Percentiles rank a stretch among this genome's conserved stretches.
These are phyloP conservation scores for Umbilicaria muhlenbergii DNA, from an alignment of 495 filamentous ascomycete genomes.

Conservation along the genomic window DNA sequence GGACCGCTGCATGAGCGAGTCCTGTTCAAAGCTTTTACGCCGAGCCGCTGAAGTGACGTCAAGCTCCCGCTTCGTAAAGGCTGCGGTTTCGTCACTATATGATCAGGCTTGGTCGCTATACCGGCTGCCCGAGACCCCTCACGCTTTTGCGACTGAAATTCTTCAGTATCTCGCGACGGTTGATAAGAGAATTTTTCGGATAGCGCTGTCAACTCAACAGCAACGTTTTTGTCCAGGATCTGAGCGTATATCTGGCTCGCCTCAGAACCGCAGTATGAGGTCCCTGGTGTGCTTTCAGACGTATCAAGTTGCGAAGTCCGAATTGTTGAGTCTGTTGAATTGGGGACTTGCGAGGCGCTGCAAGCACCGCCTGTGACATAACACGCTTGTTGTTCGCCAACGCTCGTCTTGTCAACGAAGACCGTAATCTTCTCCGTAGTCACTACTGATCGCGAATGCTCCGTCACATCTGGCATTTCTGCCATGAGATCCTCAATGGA, in stretches of 20 bases:
- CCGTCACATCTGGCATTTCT: slow-evolving; percentile 27
- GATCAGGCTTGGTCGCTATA: slow-evolving; percentile 7
- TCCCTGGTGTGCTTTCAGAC: background rate
- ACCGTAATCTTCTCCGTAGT: background rate
- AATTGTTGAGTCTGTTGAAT: slow-evolving; percentile 1
- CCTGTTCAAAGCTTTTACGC: slow-evolving; percentile 27
- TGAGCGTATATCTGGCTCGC: slow-evolving; percentile 16
- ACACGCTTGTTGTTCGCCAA: background rate
- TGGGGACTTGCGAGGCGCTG: background rate
- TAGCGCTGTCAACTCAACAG: slow-evolving; percentile 36
- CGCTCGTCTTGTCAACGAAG: background rate
- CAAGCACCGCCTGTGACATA: background rate
- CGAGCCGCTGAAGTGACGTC: slow-evolving; percentile 33
- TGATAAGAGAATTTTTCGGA: slow-evolving; percentile 10
- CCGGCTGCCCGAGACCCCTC: background rate
- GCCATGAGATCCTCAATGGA: slow-evolving; percentile 46
- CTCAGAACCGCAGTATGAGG: background rate
- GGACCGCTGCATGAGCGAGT: slow-evolving; percentile 18
- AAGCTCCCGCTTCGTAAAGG: slow-evolving; percentile 16
- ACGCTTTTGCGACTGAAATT: background rate
- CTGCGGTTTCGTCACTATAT: slow-evolving; percentile 8
- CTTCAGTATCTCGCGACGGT: background rate
- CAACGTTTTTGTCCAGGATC: slow-evolving; percentile 76
- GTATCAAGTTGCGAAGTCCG: background rate
- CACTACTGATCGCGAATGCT: slow-evolving; percentile 13